phyloP scores from a whole-genome alignment of 345 rosid species.

The Populus deltoides region DNA sequence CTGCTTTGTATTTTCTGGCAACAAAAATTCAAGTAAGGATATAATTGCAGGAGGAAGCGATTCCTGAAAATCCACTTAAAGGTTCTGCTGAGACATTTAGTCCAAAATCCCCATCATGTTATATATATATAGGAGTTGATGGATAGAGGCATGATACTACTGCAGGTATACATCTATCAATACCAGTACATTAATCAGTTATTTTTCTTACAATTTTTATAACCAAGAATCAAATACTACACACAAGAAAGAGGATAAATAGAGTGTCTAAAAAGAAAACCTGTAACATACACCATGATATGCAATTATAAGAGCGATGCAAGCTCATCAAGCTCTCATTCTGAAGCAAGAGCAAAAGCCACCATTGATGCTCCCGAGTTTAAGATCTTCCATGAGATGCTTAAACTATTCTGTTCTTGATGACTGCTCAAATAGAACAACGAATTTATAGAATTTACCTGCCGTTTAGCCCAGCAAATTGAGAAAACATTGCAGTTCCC shows the following conservation, averaged over 20 bases:
- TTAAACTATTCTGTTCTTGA: neutral
- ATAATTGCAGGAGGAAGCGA: neutral
- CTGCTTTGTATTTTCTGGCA: neutral
- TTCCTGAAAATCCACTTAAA: neutral
- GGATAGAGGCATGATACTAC: conserved; percentile 9
- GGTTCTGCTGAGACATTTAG: neutral
- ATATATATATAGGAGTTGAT: neutral
- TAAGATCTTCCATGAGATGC: neutral
- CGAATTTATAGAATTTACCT: conserved; percentile 30
- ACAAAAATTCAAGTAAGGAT: neutral
- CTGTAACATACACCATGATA: conserved; percentile 8
- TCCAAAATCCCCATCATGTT: conserved; percentile 9
- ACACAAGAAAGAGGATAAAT: neutral
- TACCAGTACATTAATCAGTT: conserved; percentile 9
- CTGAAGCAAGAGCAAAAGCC: neutral
- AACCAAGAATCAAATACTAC: neutral
- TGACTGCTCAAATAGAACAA: neutral
- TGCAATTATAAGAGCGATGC: conserved; percentile 3
- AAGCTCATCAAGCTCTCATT: neutral
- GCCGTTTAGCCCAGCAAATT: conserved; percentile 59
- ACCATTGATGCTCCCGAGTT: neutral
- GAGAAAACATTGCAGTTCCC: conserved; percentile 64
- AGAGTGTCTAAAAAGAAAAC: neutral
- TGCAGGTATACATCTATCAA: conserved; percentile 12
- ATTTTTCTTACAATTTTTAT: conserved; percentile 8